Evolutionary conservation across 257 asterid species (phyloP).

Genomic region (Rhazya stricta): DNA sequence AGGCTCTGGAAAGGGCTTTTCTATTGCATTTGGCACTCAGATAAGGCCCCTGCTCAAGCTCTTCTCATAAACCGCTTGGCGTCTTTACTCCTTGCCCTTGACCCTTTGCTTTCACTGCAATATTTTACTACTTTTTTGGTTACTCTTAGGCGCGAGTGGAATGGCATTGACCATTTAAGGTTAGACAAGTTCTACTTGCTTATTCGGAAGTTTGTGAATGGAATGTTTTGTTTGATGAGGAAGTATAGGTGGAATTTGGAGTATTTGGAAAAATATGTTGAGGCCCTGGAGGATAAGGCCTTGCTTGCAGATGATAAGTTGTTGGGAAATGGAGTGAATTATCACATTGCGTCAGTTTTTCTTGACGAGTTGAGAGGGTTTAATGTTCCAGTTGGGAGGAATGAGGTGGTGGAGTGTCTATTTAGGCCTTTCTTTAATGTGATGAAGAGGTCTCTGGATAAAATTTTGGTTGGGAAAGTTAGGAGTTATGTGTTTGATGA

Average conservation of each 20-base stretch:
- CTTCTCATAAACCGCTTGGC: slow-evolving; percentile 52
- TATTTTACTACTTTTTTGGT: slow-evolving; percentile 60
- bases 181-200: slow-evolving; percentile 84
- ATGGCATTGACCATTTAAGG: slow-evolving; percentile 84
- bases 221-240: slow-evolving; percentile 54
- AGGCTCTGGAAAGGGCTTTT: slow-evolving; percentile 93
- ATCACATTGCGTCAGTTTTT: slow-evolving; percentile 78
- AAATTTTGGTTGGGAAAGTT: slow-evolving; percentile 74
- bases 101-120: slow-evolving; percentile 53
- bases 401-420: slow-evolving; percentile 52
- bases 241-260: slow-evolving; percentile 59
- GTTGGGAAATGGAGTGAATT: slow-evolving; percentile 82
- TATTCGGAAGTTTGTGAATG: slow-evolving; percentile 58
- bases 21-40: slow-evolving; percentile 90
- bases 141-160: slow-evolving; percentile 83
- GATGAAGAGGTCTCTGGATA: slow-evolving; percentile 49
- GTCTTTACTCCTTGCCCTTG: slow-evolving; percentile 49
- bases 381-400: slow-evolving; percentile 41
- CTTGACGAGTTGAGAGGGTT: slow-evolving; percentile 72
- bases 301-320: slow-evolving; percentile 64
- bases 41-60: slow-evolving; percentile 74
- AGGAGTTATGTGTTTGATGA: slow-evolving; percentile 68
- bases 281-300: slow-evolving; percentile 51
- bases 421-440: slow-evolving; percentile 62
- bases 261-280: slow-evolving; percentile 40